Conservation (phyloP, 768 basidiomycete species). For the Hebeloma cylindrosporum region DNA sequence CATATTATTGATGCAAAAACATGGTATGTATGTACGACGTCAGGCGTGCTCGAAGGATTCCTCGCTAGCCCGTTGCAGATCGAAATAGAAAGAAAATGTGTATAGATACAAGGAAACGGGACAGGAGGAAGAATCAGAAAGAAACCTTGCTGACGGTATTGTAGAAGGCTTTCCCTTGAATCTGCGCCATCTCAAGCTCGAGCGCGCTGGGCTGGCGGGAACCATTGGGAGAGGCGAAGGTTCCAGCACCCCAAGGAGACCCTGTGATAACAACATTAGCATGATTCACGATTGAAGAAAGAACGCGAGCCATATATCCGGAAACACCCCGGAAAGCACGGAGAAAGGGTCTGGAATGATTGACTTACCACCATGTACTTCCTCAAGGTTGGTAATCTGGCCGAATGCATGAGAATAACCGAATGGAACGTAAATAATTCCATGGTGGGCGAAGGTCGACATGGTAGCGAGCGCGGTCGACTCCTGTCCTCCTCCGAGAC, state of each 20-base stretch:
- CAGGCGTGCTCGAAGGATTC: no score
- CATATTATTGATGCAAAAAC: no score
- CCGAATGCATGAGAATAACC: constrained; percentile 31
- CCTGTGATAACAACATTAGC: constrained; percentile 41
- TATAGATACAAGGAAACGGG: no score
- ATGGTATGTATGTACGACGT: no score
- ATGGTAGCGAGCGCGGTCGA: constrained; percentile 45
- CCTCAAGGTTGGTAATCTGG: constrained; percentile 40
- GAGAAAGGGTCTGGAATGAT: not conserved
- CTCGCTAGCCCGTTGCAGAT: no score
- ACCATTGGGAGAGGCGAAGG: constrained; percentile 49
- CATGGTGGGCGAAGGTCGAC: constrained; percentile 64
- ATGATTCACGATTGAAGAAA: constrained; percentile 1
- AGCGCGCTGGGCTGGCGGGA: constrained; percentile 49
- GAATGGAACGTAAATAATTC: constrained; percentile 42
- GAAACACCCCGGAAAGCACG: no score
- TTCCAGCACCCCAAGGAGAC: constrained; percentile 79
- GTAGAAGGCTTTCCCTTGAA: constrained; percentile 59
- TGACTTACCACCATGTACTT: constrained; percentile 62
- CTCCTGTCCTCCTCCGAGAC: constrained; percentile 71
- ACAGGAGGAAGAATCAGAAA: no score
- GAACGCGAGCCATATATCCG: no score
- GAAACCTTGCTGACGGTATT: constrained; percentile 39
- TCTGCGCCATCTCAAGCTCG: constrained; percentile 51
- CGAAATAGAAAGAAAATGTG: no score